A percentile compares a stretch with the other conserved stretches of the same genome.
Conservation (phyloP, 106 monocot species). For the Cymbidium sinense region DNA sequence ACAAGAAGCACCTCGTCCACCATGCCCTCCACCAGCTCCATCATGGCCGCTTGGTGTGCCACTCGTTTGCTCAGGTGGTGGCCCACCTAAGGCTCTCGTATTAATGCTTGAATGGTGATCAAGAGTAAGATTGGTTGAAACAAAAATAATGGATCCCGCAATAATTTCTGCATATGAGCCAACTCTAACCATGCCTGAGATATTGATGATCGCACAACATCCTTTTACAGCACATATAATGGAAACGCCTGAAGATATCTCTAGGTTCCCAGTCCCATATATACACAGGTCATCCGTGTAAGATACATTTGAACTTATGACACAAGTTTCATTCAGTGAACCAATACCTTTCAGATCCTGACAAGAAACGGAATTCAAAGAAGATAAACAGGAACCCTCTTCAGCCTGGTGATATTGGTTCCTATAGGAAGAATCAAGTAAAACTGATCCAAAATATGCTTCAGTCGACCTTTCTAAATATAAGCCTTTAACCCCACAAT, state of each 20-base stretch:
- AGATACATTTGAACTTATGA: conserved; percentile 39
- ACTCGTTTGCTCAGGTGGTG: conserved; percentile 82
- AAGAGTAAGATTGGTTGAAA: conserved; percentile 43
- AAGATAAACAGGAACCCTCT: conserved; percentile 22
- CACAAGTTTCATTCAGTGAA: conserved; percentile 59
- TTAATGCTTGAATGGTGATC: conserved; percentile 51
- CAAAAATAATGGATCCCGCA: conserved; percentile 65
- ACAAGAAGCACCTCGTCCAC: conserved; percentile 91
- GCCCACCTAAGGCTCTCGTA: conserved; percentile 61
- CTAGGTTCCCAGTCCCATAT: conserved; percentile 60
- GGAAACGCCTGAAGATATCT: conserved; percentile 42
- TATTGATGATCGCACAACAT: conserved; percentile 55
- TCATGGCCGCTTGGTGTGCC: conserved; percentile 72
- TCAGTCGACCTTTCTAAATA: neutral
- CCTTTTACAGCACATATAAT: conserved; percentile 61
- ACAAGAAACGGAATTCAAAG: conserved; percentile 44
- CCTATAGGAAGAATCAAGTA: conserved; percentile 7
- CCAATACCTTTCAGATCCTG: conserved; percentile 79
- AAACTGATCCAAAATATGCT: conserved; percentile 6
- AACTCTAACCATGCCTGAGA: conserved; percentile 58
- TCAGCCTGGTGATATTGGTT: conserved; percentile 3
- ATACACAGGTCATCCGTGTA: conserved; percentile 49
- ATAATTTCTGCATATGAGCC: conserved; percentile 42
- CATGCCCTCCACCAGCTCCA: conserved; percentile 90
- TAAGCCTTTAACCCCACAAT: conserved; percentile 5